These are phyloP conservation scores for Xylaria sp. DNA, from an alignment of 2,329 filamentous ascomycete species.

Conservation along the genomic window DNA sequence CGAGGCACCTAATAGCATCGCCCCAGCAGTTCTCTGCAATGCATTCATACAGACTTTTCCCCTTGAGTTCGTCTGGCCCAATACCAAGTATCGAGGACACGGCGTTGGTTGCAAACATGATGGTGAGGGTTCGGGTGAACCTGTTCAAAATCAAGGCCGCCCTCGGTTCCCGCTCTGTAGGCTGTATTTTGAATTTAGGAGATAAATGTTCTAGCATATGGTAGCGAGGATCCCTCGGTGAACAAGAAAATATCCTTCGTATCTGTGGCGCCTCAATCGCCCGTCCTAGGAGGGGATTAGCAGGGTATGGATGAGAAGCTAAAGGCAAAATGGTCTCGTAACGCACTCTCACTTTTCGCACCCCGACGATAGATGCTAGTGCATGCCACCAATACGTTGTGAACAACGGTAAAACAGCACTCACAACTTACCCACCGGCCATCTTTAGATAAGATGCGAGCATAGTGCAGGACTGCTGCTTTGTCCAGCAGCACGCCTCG, in stretches of 20 bases:
- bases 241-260: constrained; percentile 79
- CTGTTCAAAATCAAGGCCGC: constrained; percentile 86
- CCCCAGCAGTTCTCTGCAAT: constrained; percentile 78
- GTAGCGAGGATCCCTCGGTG: constrained; percentile 81
- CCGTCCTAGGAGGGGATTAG: constrained; percentile 60
- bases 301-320: neutral
- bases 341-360: constrained; percentile 75
- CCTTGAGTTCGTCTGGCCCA: constrained; percentile 69
- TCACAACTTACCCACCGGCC: constrained; percentile 81
- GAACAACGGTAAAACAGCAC: constrained; percentile 87
- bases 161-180: constrained; percentile 74
- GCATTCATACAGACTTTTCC: constrained; percentile 86
- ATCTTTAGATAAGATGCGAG: constrained; percentile 69
- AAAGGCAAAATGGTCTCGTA: constrained; percentile 12
- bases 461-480: constrained; percentile 83
- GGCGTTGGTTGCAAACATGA: constrained; percentile 86
- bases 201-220: constrained; percentile 89
- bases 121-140: constrained; percentile 79
- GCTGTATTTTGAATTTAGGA: constrained; percentile 72
- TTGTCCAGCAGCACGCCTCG: constrained; percentile 80
- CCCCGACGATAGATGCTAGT: constrained; percentile 77
- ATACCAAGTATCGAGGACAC: constrained; percentile 78
- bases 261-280: constrained; percentile 79
- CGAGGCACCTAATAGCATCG: constrained; percentile 78
- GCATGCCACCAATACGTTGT: constrained; percentile 85